Evolutionary conservation across 495 filamentous ascomycete genomes (phyloP).

Genomic region (Filosporella fistucella): DNA sequence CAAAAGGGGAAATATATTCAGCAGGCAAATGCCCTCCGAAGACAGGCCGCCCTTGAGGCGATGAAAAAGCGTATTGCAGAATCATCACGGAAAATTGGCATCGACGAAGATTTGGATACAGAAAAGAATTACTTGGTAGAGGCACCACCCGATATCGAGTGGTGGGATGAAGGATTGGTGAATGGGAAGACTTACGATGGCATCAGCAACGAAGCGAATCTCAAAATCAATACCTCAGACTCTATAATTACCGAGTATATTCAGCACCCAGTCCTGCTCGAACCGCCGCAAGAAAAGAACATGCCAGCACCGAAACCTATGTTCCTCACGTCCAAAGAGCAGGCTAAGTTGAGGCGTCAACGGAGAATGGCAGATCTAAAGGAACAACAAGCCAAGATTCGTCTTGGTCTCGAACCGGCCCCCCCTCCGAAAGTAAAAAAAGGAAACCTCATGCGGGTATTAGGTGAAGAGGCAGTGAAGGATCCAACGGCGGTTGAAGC

Average conservation of each 20-base stretch:
- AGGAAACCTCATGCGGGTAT: constrained; percentile 91
- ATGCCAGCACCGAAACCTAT: constrained; percentile 79
- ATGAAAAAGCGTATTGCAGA: constrained; percentile 93
- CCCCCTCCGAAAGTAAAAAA: constrained; percentile 94
- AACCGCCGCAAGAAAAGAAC: constrained; percentile 85
- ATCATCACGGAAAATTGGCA: constrained; percentile 73
- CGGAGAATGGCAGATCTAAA: constrained; percentile 87
- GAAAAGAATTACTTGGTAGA: constrained; percentile 89
- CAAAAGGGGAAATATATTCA: constrained; percentile 96
- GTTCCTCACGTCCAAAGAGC: constrained; percentile 86
- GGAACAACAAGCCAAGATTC: constrained; percentile 92
- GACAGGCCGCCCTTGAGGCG: constrained; percentile 82
- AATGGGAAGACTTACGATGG: constrained; percentile 67
- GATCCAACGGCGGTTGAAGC: constrained; percentile 97
- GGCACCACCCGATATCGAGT: constrained; percentile 83
- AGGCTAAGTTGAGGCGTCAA: constrained; percentile 86
- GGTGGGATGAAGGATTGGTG: constrained; percentile 94
- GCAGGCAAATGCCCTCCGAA: constrained; percentile 81
- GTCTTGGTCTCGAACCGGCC: constrained; percentile 82
- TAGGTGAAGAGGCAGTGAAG: constrained; percentile 96
- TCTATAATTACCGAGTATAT: constrained; percentile 85
- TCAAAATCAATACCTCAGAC: constrained; percentile 75
- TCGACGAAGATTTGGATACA: constrained; percentile 85
- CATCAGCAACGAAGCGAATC: constrained; percentile 54
- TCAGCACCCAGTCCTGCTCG: constrained; percentile 89